A percentile compares a stretch with the other conserved stretches of the same genome.
These are phyloP conservation scores for Corymbia maculata DNA, from an alignment of 345 rosid species.

Conservation along the genomic window DNA sequence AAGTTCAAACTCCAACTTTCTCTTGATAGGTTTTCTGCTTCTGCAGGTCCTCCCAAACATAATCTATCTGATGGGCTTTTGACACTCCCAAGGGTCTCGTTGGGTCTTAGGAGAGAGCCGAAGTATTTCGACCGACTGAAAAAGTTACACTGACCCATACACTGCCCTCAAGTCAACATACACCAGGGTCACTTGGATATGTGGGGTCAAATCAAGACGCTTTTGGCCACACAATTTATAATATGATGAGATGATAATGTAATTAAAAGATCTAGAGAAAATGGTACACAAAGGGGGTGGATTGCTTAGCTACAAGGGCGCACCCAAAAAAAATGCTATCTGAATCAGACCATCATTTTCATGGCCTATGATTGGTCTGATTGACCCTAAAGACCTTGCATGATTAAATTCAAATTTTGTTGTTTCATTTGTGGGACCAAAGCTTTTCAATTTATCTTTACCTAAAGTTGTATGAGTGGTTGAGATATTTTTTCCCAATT, in stretches of 20 bases:
- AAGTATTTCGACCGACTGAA: background rate
- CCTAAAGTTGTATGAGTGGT: background rate
- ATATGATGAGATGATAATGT: background rate
- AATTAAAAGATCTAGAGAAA: background rate
- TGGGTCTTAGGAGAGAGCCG: background rate
- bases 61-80: background rate
- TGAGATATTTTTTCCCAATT: background rate
- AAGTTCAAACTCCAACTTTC: background rate
- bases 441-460: background rate
- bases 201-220: background rate
- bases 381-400: background rate
- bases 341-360: slow-evolving; percentile 5
- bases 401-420: background rate
- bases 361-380: background rate
- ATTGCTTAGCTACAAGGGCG: background rate
- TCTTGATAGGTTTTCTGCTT: background rate
- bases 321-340: background rate
- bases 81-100: background rate
- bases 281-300: background rate
- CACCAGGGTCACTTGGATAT: background rate
- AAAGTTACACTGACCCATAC: background rate
- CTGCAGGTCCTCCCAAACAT: background rate
- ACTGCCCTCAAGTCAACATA: background rate
- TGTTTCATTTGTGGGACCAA: background rate
- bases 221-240: background rate